Evolutionary conservation across 768 basidiomycete genomes (phyloP), one percentile per base, ranked within the genome.

Genomic region (Vishniacozyma victoriae): DNA sequence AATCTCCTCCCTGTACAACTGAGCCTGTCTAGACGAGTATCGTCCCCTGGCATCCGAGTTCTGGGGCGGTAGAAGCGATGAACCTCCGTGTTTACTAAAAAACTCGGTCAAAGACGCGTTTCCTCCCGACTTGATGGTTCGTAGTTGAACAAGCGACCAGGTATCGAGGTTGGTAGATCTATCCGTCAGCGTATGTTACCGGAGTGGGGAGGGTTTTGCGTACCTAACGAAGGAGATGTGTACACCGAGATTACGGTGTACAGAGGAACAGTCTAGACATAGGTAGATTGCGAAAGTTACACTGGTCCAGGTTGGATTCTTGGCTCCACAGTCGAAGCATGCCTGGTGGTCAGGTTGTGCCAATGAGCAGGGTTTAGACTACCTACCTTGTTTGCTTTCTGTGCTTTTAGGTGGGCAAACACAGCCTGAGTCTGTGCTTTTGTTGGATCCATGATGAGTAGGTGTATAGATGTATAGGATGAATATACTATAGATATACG

Each of bases 241-340:
- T 19, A 97, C 93, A 61, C 95, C 95, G 82, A 96, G 84, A 71
- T 93, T 96, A 44, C 95, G 78, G 74, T 99, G 95, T 13, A 86
- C 76, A 57, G 85, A 86, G 4, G 93, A 97, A 77, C 95, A 99
- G 50, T 99, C 92, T 25, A 97, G 76, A 68, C 95, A 99, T 66
- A 99, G 91, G 74, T 97, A 97, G 13, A 97, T 83, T 26, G 89
- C 93, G 68, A 86, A 99, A 0, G 90, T 92, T 18, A 95, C 89
- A 54, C 88, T 91, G 3, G 91, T 84, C 95, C 93, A 97, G 25
- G 91, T 95, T 38, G 93, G 93, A 74, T 95, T 95, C 62, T 90
- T 84, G 39, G 92, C 91, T 63, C 80, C 79, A 71, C 93, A 96
- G 72, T 97, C 93, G 63, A 95, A 95, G 75, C 93, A 97, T 67